A percentile compares a stretch with the other conserved stretches of the same genome.
These are phyloP conservation scores for Cucurbita pepo DNA, from an alignment of 306 rosid species.

Conservation along the genomic window DNA sequence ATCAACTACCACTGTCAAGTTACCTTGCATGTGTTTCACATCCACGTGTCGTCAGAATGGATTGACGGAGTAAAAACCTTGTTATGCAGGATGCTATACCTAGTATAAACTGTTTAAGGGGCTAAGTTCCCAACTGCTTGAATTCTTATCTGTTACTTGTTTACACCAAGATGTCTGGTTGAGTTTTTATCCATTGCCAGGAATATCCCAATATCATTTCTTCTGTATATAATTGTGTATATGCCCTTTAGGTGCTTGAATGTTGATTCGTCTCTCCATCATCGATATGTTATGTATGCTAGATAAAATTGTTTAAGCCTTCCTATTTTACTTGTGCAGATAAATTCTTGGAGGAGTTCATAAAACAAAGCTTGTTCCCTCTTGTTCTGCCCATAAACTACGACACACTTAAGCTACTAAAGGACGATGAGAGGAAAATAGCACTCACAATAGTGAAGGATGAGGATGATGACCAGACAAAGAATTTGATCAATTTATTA, in stretches of 20 bases:
- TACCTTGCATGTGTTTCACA: not conserved
- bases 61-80: not conserved
- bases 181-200: not conserved
- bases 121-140: not conserved
- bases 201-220: not conserved
- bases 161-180: not conserved
- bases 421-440: slow-evolving; percentile 63
- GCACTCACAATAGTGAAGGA: slow-evolving; percentile 73
- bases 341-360: slow-evolving; percentile 60
- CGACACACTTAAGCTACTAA: slow-evolving; percentile 53
- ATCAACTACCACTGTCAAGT: not conserved
- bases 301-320: not conserved
- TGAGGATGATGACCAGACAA: slow-evolving; percentile 54
- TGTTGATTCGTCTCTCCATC: not conserved
- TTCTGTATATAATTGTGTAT: not conserved
- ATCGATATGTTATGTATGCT: not conserved
- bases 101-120: not conserved
- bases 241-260: not conserved
- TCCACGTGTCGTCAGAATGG: not conserved
- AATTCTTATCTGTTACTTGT: not conserved
- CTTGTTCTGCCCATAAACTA: slow-evolving; percentile 53
- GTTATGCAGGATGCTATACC: not conserved
- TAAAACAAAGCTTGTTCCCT: slow-evolving; percentile 66
- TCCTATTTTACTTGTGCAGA: slow-evolving; percentile 34
- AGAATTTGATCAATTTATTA: slow-evolving; percentile 50